Percentiles rank a stretch among this genome's conserved stretches.
phyloP scores from a whole-genome alignment of 2,329 filamentous ascomycete species.

The Pyrenophora tritici-repentis region DNA sequence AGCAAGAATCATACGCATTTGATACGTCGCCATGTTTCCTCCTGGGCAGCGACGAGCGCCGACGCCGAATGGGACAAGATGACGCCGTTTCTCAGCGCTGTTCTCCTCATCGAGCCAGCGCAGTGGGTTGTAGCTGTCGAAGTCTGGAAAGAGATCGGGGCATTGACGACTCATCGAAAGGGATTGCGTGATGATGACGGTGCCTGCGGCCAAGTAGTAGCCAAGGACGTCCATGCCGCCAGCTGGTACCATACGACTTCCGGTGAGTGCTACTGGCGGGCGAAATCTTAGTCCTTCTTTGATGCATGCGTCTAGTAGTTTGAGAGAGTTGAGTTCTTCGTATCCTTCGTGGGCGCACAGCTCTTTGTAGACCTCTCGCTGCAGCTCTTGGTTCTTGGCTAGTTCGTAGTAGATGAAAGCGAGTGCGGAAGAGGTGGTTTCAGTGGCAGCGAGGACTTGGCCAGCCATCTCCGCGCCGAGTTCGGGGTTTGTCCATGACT shows the following conservation, averaged over 20 bases:
- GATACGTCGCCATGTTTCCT: slow-evolving; percentile 28
- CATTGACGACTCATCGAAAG: slow-evolving; percentile 27
- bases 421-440: slow-evolving; percentile 27
- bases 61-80: slow-evolving; percentile 24
- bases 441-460: slow-evolving; percentile 27
- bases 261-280: slow-evolving; percentile 27
- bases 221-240: slow-evolving; percentile 22
- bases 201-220: slow-evolving; percentile 22
- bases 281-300: slow-evolving; percentile 30
- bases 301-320: slow-evolving; percentile 23
- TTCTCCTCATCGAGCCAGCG: slow-evolving; percentile 23
- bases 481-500: slow-evolving; percentile 21
- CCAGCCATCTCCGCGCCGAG: slow-evolving; percentile 29
- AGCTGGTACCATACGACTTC: slow-evolving; percentile 22
- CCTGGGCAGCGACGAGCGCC: slow-evolving; percentile 27
- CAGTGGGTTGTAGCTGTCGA: slow-evolving; percentile 21
- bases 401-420: slow-evolving; percentile 29
- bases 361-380: slow-evolving; percentile 19
- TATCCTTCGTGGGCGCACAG: slow-evolving; percentile 20
- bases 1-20: slow-evolving; percentile 25
- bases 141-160: slow-evolving; percentile 27
- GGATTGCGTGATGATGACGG: slow-evolving; percentile 23
- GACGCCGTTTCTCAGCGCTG: slow-evolving; percentile 18
- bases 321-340: slow-evolving; percentile 24
- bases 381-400: slow-evolving; percentile 21